Evolutionary conservation across 768 basidiomycete genomes (phyloP), one percentile per base, ranked within the genome.

Genomic region (Lactifluus hygrophoroides): DNA sequence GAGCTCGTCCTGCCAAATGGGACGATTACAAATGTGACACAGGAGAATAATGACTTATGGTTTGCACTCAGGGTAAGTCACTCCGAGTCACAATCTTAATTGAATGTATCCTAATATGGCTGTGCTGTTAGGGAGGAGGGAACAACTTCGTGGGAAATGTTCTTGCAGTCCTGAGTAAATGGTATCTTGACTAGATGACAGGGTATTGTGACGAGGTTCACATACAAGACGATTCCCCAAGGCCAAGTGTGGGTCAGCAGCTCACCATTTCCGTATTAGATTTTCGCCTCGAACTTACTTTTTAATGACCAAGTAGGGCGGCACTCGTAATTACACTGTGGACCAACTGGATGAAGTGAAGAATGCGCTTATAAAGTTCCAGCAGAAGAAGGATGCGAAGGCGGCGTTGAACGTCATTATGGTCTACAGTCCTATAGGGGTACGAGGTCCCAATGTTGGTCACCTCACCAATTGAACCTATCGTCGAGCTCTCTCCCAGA

Each of bases 201-300:
- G 51, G 57, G 57, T 19, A 47, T 58, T 37, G 57, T 58, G 17
- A 58, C 57, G 1, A 58, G 45, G 13, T 54, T 58, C 17, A 46
- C 38, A 19, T 9, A 54, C 19, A 75, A 75, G 57, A 72, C n/a
- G n/a, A n/a, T n/a, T n/a, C n/a, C n/a, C n/a, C n/a, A n/a, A n/a
- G n/a, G n/a, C n/a, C n/a, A n/a, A 76, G 0, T 75, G 72, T 66
- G 42, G 32, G 56, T 57, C 5, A 35, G 40, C n/a, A n/a, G n/a
- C n/a, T n/a, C n/a, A n/a, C n/a, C n/a, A n/a, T n/a, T n/a, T n/a
- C n/a, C n/a, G n/a, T n/a, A n/a, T 34, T 1, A n/a, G n/a, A 30
- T 21, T 14, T 10, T 54, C 11, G 46, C 17, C 14, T 23, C n/a
- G 3, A 7, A n/a, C 6, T 10, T 32, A 5, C 10, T 3, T n/a